Percentiles rank a stretch among this genome's conserved stretches.
These are phyloP conservation scores for Calendula officinalis DNA, from an alignment of 129 eudicot species.

Conservation along the genomic window DNA sequence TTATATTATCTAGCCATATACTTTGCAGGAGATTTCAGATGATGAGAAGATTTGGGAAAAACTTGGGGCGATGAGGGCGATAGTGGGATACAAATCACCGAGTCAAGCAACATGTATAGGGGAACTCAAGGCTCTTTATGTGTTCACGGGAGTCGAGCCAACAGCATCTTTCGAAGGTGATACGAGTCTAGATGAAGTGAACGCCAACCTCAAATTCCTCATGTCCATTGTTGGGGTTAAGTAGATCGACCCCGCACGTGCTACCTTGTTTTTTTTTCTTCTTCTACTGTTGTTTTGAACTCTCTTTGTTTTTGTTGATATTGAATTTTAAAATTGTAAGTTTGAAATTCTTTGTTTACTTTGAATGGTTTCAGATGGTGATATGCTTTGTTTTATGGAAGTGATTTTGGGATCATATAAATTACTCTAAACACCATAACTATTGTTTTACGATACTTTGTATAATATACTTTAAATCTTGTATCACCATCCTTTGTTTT, in stretches of 20 bases:
- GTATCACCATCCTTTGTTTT: too few species aligned
- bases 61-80: constrained; percentile 53
- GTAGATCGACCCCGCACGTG: constrained; percentile 14
- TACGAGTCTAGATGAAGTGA: constrained; percentile 32
- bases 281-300: constrained; percentile 1
- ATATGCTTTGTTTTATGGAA: too few species aligned
- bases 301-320: not conserved
- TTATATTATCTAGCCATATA: too few species aligned
- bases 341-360: constrained; percentile 2
- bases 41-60: constrained; percentile 68
- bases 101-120: constrained; percentile 30
- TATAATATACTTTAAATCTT: too few species aligned
- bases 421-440: too few species aligned
- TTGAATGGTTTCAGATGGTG: too few species aligned
- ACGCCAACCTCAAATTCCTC: constrained; percentile 51
- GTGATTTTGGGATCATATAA: too few species aligned
- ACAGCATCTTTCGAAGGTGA: constrained; percentile 38
- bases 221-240: constrained; percentile 76
- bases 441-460: too few species aligned
- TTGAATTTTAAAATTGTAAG: not conserved
- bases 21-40: constrained; percentile 26
- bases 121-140: constrained; percentile 68
- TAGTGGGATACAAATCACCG: constrained; percentile 61
- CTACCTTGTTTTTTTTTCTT: not conserved
- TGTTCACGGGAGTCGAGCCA: constrained; percentile 80